Evolutionary conservation across 805 yeast species (phyloP).

Genomic region (Starmerella cellae): DNA sequence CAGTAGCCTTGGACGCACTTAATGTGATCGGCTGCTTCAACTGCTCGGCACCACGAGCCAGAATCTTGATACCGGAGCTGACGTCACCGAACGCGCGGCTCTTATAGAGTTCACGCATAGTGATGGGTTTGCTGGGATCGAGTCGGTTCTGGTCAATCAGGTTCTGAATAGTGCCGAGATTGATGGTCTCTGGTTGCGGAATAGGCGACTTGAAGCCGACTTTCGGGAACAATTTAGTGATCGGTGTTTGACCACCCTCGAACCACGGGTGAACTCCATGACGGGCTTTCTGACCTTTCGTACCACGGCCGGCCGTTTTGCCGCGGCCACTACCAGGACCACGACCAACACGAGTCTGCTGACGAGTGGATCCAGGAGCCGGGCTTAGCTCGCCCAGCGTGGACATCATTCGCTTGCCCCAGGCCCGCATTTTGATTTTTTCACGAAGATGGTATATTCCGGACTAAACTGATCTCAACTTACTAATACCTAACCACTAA

Average conservation of each 20-base stretch:
- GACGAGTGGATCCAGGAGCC: slow-evolving; percentile 26
- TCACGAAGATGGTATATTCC: too few species aligned
- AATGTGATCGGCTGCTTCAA: slow-evolving; percentile 49
- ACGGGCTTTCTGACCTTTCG: slow-evolving; percentile 96
- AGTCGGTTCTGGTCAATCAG: slow-evolving; percentile 60
- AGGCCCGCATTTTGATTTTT: slow-evolving; percentile 3
- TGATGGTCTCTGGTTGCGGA: slow-evolving; percentile 36
- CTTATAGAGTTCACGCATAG: slow-evolving; percentile 64
- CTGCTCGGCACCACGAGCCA: slow-evolving; percentile 46
- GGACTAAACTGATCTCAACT: too few species aligned
- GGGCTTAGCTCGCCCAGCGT: slow-evolving; percentile 23
- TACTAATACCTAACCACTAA: too few species aligned
- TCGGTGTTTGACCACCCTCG: slow-evolving; percentile 98
- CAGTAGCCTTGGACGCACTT: slow-evolving; percentile 73
- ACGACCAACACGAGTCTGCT: slow-evolving; percentile 64
- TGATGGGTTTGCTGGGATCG: slow-evolving; percentile 37
- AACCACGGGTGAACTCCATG: slow-evolving; percentile 83
- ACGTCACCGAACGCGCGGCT: slow-evolving; percentile 45
- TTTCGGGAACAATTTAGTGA: slow-evolving; percentile 71
- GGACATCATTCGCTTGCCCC: slow-evolving; percentile 13
- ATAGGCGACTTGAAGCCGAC: slow-evolving; percentile 51
- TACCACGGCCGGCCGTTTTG: slow-evolving; percentile 94
- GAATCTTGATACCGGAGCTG: slow-evolving; percentile 67
- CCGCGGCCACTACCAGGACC: slow-evolving; percentile 85
- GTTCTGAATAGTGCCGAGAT: slow-evolving; percentile 54